Conservation (phyloP, 2,329 filamentous ascomycete species). For the Cordyceps farinosa region DNA sequence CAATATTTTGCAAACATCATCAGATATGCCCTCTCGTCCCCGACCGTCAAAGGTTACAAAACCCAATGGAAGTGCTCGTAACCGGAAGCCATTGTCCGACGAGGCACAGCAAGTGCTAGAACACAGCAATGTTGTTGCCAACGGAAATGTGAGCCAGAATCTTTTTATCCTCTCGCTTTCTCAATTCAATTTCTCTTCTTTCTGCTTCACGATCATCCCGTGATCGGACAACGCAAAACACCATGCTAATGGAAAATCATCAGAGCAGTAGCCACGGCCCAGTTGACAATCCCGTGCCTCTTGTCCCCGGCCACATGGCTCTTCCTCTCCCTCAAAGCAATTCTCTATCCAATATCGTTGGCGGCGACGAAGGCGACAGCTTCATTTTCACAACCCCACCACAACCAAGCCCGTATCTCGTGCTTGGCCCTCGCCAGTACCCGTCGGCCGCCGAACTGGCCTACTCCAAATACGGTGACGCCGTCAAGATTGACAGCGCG, state of each 20-base stretch:
- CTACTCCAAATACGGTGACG: constrained; percentile 43
- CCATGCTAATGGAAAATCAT: background rate
- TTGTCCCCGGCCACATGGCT: background rate
- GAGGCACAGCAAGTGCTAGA: constrained; percentile 32
- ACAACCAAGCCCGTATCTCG: background rate
- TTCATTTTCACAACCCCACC: background rate
- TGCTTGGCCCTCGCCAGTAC: background rate
- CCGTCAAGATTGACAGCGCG: constrained; percentile 49
- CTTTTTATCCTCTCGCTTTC: too few relatives aligned
- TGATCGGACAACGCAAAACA: background rate
- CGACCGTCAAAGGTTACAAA: constrained; percentile 7
- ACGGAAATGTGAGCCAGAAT: background rate
- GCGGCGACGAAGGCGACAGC: background rate
- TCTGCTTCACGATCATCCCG: background rate
- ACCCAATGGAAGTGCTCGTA: constrained; percentile 8
- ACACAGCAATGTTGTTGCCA: constrained; percentile 22
- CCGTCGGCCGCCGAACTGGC: constrained; percentile 45
- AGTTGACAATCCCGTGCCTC: background rate
- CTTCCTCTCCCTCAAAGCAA: background rate
- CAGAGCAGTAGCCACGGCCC: constrained; percentile 20
- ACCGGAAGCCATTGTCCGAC: constrained; percentile 23
- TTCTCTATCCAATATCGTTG: background rate
- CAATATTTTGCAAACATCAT: background rate
- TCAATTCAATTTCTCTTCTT: background rate
- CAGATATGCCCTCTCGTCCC: constrained; percentile 5